Conservation (phyloP, 2,329 filamentous ascomycete genomes). For the Dendryphion nanum region DNA sequence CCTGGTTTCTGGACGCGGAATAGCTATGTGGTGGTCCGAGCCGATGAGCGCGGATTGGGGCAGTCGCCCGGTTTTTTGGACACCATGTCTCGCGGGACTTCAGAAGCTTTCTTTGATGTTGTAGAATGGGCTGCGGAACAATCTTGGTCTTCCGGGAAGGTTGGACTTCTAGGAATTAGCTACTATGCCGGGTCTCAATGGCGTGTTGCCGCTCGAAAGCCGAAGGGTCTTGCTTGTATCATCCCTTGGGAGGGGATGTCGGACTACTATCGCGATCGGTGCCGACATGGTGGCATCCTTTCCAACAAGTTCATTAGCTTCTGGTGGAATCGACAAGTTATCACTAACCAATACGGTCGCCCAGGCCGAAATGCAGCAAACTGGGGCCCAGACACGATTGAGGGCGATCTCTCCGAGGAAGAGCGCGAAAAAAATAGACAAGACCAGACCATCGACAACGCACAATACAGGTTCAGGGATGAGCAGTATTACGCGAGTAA, state of each 20-base stretch:
- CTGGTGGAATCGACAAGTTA: constrained; percentile 19
- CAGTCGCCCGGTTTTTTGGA: constrained; percentile 50
- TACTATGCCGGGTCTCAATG: constrained; percentile 53
- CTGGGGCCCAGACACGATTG: constrained; percentile 38
- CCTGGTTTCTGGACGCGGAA: constrained; percentile 30
- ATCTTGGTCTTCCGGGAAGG: constrained; percentile 47
- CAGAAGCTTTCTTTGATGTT: constrained; percentile 48
- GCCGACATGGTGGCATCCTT: constrained; percentile 29
- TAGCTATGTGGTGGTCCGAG: constrained; percentile 30
- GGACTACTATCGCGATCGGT: constrained; percentile 47
- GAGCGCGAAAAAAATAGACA: constrained; percentile 39
- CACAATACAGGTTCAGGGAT: constrained; percentile 56
- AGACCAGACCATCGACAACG: constrained; percentile 15
- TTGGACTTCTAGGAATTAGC: constrained; percentile 48
- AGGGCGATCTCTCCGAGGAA: constrained; percentile 38
- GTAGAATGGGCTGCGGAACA: constrained; percentile 50
- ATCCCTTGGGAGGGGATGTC: constrained; percentile 55
- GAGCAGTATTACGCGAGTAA: constrained; percentile 61
- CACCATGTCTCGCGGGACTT: constrained; percentile 51
- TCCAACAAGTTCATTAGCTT: constrained; percentile 21
- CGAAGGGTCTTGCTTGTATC: constrained; percentile 49
- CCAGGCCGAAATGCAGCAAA: constrained; percentile 10
- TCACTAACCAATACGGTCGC: constrained; percentile 16
- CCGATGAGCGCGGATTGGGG: constrained; percentile 49
- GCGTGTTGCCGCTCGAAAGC: constrained; percentile 49